Conservation (phyloP, 371 early-diverging fungal genomes). For the Rhizopus delemar region DNA sequence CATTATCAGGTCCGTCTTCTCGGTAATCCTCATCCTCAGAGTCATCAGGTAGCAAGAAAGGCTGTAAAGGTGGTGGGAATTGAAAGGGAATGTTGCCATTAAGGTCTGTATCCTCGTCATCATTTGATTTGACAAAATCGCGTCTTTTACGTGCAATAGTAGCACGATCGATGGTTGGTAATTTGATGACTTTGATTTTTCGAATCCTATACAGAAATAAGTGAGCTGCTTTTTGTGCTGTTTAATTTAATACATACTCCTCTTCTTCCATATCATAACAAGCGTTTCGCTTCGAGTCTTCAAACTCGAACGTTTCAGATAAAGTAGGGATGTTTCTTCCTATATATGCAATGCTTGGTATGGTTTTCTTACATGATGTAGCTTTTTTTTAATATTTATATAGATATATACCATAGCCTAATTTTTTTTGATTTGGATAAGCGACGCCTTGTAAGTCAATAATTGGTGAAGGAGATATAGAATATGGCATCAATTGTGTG, state of each 20-base stretch:
- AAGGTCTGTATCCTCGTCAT: conserved; percentile 59
- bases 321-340: conserved; percentile 54
- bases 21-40: conserved; percentile 66
- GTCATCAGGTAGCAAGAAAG: conserved; percentile 52
- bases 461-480: conserved; percentile 61
- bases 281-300: conserved; percentile 43
- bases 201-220: conserved; percentile 10
- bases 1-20: conserved; percentile 25
- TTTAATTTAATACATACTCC: conserved; percentile 25
- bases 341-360: background rate
- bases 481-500: conserved; percentile 69
- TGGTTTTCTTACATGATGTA: no score
- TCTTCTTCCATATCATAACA: conserved; percentile 55
- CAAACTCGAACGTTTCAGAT: conserved; percentile 50
- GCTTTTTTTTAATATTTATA: no score
- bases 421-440: conserved; percentile 64
- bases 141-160: conserved; percentile 43
- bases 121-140: conserved; percentile 46
- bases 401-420: conserved; percentile 51
- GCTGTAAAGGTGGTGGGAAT: conserved; percentile 26
- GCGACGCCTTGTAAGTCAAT: conserved; percentile 71
- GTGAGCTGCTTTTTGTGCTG: background rate
- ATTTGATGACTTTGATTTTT: conserved; percentile 19
- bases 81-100: conserved; percentile 52
- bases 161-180: conserved; percentile 51